Evolutionary conservation across 495 filamentous ascomycete genomes (phyloP), one percentile per base, ranked within the genome.

Genomic region (Clavariopsis aquatica): DNA sequence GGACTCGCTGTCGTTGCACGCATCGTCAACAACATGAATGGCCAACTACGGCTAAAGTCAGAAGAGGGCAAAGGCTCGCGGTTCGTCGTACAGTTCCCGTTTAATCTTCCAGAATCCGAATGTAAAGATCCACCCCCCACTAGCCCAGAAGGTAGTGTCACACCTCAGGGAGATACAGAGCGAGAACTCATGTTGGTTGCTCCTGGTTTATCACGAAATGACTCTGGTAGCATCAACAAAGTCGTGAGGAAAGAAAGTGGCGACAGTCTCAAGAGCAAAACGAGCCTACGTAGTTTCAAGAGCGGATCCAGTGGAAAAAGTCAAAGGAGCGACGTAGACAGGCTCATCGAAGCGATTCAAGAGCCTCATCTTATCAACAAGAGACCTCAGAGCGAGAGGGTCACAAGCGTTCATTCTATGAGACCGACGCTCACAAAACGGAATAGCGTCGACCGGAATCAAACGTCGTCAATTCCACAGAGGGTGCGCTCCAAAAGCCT

Each of bases 1-100:
- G 93, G 93, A 0, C 82, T 98, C 26, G 93, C 93, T 1, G 78
- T 95, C 13, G 92, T 96, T 1, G 89, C 93, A 43, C 81, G 92
- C 23, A 91, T 90, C 49, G 79, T 96, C 22, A 83, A 85, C n/a
- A 96, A 90, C 69, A 93, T 96, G 88, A 86, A 93, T 57, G 93
- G 93, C 0, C 93, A 96, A 63, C 74, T 98, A 20, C 84, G 90
- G 23, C 79, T 98, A 6, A 95, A 92, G 66, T 96, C 92, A 0
- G 91, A 96, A 72, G 83, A 88, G 73, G 89, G 90, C 0, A 90
- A 89, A 69, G 93, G 93, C 0, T 93, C 92, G 29, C 82, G 89
- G 28, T 95, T 98, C 68, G 82, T 88, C 20, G 84, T 93, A 15
- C 83, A 85, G 59, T 71, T 93, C 38, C 87, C 85, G 3, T 90